Conservation (phyloP, 306 rosid species). For the Spatholobus suberectus region DNA sequence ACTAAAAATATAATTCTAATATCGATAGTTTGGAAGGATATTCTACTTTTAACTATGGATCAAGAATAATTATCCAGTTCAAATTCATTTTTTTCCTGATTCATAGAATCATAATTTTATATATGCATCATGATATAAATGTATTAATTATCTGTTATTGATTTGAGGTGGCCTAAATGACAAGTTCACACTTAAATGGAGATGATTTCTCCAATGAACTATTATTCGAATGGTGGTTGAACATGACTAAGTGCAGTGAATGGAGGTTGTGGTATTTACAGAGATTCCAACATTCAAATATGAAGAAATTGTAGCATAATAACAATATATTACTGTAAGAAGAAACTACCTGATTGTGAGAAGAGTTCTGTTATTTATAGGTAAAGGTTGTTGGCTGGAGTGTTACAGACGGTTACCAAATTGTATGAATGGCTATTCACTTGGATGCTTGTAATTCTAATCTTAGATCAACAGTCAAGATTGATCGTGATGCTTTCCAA, state of each 20-base stretch:
- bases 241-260: background rate
- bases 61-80: background rate
- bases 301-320: background rate
- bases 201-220: too few relatives aligned
- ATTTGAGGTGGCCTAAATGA: background rate
- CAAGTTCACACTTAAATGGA: background rate
- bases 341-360: too few relatives aligned
- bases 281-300: background rate
- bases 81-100: background rate
- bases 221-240: too few relatives aligned
- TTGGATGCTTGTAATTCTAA: background rate
- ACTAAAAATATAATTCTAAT: background rate
- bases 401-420: background rate
- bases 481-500: background rate
- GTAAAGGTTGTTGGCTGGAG: background rate
- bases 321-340: too few relatives aligned
- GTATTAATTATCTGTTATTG: background rate
- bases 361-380: too few relatives aligned
- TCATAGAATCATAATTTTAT: too few relatives aligned
- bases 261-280: background rate
- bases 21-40: background rate
- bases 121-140: background rate
- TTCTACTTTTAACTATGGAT: background rate
- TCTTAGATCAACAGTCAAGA: background rate
- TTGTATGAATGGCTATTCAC: background rate